Percentiles rank a stretch among this genome's conserved stretches.
Conservation (phyloP, 768 basidiomycete species). For the Antrodiella citrinella region DNA sequence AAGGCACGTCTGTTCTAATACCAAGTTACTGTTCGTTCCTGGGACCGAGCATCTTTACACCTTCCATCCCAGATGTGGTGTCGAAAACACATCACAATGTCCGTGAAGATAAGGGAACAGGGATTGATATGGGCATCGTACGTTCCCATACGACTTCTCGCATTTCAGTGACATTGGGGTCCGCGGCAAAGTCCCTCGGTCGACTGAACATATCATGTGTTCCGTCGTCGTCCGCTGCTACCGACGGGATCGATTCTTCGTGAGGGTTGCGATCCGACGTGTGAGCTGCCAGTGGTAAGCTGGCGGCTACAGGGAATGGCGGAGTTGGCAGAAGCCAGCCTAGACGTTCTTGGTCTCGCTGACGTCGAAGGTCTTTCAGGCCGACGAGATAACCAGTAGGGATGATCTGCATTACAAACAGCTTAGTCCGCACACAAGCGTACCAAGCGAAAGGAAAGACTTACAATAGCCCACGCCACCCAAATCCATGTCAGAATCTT, state of each 20-base stretch:
- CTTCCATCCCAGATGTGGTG: no score
- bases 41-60: no score
- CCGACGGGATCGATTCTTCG: not conserved
- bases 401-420: slow-evolving; percentile 15
- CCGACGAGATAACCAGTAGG: slow-evolving; percentile 40
- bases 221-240: slow-evolving; percentile 12
- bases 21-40: no score
- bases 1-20: no score
- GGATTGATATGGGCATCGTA: slow-evolving; percentile 10
- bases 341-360: slow-evolving; percentile 22
- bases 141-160: slow-evolving; percentile 11
- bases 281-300: not conserved
- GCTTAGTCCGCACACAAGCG: slow-evolving; percentile 1
- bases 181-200: not conserved
- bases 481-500: slow-evolving; percentile 29
- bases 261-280: not conserved
- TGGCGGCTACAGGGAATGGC: not conserved
- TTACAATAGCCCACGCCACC: slow-evolving; percentile 39
- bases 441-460: slow-evolving; percentile 12
- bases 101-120: no score
- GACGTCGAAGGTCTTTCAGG: slow-evolving; percentile 17
- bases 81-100: no score
- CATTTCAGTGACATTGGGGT: slow-evolving; percentile 14
- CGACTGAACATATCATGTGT: slow-evolving; percentile 13
- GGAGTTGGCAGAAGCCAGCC: slow-evolving; percentile 12